Base-by-base conservation (phyloP, 441 rosid species). In the Arabidopsis lyrata region DNA sequence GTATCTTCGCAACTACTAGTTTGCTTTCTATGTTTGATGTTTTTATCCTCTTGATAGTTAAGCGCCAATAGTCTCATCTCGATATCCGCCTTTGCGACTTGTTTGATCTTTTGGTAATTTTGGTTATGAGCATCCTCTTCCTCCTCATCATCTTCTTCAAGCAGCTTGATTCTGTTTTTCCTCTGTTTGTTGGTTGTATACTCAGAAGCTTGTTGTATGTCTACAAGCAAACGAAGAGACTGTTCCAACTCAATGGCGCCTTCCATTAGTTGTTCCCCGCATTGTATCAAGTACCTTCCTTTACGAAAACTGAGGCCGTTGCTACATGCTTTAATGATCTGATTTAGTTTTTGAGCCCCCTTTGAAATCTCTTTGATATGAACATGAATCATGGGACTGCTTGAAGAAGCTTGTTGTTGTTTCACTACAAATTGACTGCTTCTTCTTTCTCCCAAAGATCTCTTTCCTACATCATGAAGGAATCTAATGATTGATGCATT, bases 191-290 rank as follows among this genome's bases (percentile, higher is more conserved):
- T 74, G 27, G 70, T 71, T 84, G 78, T 79, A 77, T 83, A 80
- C 2, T 87, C 90, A 29, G 98, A 76, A 70, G 87, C 84, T 80
- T 87, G 89, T 73, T 91, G 95, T 62, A 87, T 68, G 83, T 89
- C 85, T 44, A 86, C 86, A 58, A 95, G 90, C 92, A 86, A 83
- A 82, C 87, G 77, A 64, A 93, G 71, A 31, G 97, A 91, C 76
- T 91, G 91, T 82, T 91, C 92, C 78, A 95, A 85, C 72, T 95
- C 94, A 64, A 81, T 63, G 27, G 97, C 95, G 50, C 97, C 97
- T 82, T 91, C 88, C 85, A 93, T 56, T 15, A 90, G 84, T 59
- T 95, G 85, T 63, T 82, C 87, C 13, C 97, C 98, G 22, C 86
- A 87, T 65, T 93, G 91, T 76, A 90, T 81, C 0, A 98, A 91